A percentile compares a stretch with the other conserved stretches of the same genome.
These are phyloP conservation scores for Carex scoparia DNA, from an alignment of 176 grass and related monocot genomes.

Conservation along the genomic window DNA sequence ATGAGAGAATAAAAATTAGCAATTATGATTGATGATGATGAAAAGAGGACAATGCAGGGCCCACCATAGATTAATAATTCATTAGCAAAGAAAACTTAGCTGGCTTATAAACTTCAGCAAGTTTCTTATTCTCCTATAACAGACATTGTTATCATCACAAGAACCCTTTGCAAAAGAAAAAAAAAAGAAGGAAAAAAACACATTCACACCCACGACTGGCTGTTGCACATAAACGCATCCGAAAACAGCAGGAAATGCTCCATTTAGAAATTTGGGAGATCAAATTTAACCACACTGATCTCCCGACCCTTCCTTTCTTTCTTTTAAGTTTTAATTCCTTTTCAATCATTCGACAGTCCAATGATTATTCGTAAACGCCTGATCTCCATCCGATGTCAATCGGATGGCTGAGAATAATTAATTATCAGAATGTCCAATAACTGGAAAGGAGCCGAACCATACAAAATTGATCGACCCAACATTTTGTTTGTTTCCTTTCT, in stretches of 20 bases:
- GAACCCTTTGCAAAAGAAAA: neutral
- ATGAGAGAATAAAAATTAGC: no score
- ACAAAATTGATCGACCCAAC: neutral
- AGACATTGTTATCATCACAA: neutral
- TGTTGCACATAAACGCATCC: neutral
- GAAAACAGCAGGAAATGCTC: neutral
- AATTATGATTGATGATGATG: no score
- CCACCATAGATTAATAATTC: neutral
- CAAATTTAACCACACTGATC: neutral
- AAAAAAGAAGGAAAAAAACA: neutral
- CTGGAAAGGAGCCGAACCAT: neutral
- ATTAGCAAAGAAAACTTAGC: neutral
- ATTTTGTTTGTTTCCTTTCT: conserved; percentile 32
- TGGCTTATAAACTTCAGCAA: neutral
- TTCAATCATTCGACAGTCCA: neutral
- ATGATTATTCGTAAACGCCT: neutral
- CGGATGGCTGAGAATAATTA: conserved; percentile 8
- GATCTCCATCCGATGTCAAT: conserved; percentile 8
- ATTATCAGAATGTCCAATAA: neutral
- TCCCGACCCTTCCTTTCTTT: neutral
- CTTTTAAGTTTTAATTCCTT: neutral
- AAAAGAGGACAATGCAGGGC: no score
- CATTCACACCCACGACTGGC: conserved; percentile 7
- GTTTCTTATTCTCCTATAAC: conserved; percentile 7
- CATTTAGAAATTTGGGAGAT: neutral